Conservation (phyloP, 2,329 filamentous ascomycete genomes). For the Colletotrichum horii region DNA sequence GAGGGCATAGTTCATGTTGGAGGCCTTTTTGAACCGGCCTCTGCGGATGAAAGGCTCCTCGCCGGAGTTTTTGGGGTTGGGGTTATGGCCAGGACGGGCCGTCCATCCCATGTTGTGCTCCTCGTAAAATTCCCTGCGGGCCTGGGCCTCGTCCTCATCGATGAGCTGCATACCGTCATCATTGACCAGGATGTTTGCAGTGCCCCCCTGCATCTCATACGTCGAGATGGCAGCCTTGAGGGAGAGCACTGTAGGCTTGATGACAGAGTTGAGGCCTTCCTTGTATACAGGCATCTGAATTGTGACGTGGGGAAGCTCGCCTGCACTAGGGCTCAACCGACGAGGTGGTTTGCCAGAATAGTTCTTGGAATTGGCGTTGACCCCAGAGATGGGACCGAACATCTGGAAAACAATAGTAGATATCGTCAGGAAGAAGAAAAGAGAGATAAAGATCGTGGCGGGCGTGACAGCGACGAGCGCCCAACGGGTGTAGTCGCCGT, state of each 20-base stretch:
- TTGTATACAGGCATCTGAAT: conserved; percentile 53
- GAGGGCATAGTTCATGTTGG: conserved; percentile 72
- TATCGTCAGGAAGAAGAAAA: conserved; percentile 51
- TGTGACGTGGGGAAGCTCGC: conserved; percentile 44
- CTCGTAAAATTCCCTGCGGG: conserved; percentile 59
- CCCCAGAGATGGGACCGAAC: conserved; percentile 51
- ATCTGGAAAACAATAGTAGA: conserved; percentile 47
- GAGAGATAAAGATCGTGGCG: conserved; percentile 61
- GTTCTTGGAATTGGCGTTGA: conserved; percentile 48
- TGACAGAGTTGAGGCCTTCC: conserved; percentile 43
- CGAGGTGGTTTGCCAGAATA: conserved; percentile 44
- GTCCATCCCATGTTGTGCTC: conserved; percentile 65
- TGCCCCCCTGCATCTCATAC: conserved; percentile 63
- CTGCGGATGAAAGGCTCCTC: conserved; percentile 56
- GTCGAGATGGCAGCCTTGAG: conserved; percentile 54
- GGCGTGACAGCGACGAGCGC: conserved; percentile 57
- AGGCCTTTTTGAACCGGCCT: conserved; percentile 70
- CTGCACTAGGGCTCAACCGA: conserved; percentile 34
- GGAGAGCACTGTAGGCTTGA: conserved; percentile 53
- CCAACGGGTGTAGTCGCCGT: conserved; percentile 58
- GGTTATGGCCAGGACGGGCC: conserved; percentile 55
- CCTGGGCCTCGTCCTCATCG: conserved; percentile 49
- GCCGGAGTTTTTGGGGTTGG: conserved; percentile 53
- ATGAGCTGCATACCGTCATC: conserved; percentile 73
- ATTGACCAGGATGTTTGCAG: conserved; percentile 71